Base-by-base conservation (phyloP, 2,329 filamentous ascomycete genomes). In the Diatrype stigma region DNA sequence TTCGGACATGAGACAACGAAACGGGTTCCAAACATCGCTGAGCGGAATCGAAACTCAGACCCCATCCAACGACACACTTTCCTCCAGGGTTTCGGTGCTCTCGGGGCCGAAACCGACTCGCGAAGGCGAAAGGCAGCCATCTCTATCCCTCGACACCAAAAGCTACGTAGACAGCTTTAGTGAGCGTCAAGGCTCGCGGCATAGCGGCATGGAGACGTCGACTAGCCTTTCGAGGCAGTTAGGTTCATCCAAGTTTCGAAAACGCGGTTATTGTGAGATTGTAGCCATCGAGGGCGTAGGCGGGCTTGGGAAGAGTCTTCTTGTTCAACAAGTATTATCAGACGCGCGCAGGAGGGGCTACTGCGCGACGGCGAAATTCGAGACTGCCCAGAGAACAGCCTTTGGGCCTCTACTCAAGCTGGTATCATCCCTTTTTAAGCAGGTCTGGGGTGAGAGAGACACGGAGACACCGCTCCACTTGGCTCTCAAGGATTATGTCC, bases 291-390 rank as follows among this genome's bases (percentile, higher is more conserved):
- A 84, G 57, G 84, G 84, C 28, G 73, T 78, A 12, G 82, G 78
- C 3, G 84, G 84, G 1, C 68, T 86, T n/a, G 84, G 84, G 16
- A 87, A 87, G 65, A 85, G 78, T 56, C 81, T 79, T 52, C 73
- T 87, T 16, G 79, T 85, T 23, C 81, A 86, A 59, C 83, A 81
- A 8, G 78, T 85, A 5, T 73, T 85, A 40, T 71, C 78, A 2
- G 83, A 86, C 56, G 80, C 80, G 16, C 73, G 83, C 46, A 75
- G 79, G 44, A 76, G 78, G 52, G 84, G 84, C 2, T 86, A 86
- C 61, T 86, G 82, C 59, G 81, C 82, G 6, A 84, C 81, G 30
- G 79, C 83, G 38, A 86, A 86, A 61, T 86, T 86, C 52, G 84
- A 87, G 59, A 80, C 78, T 1, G 78, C 82, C 0, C 74, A 79